Evolutionary conservation across 202 grass and related monocot species (phyloP), one percentile per base, ranked within the genome.

Genomic region (Dendrocalamus latiflorus): DNA sequence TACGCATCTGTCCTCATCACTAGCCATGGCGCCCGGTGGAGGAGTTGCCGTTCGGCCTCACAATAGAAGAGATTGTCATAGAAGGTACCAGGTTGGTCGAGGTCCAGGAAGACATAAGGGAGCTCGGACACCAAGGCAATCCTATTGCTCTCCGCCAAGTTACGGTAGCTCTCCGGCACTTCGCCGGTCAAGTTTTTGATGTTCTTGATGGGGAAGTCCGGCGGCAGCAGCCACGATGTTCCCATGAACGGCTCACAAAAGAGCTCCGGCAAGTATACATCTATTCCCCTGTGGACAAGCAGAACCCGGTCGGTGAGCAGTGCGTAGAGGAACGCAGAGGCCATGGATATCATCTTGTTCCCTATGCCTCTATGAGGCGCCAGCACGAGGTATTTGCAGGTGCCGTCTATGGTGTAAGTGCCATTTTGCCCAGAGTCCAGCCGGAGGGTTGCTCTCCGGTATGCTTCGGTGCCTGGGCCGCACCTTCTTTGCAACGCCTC

Each of bases 241-340:
- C 26, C 73, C 5, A 54, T 83, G 78, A 98, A 98, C 17, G 95
- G 95, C 80, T 98, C 92, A 51, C 95, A 98, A 75, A 98, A 90
- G 33, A 98, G 77, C 77, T 91, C 86, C 0, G 56, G n/a, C 13
- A 83, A 48, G 34, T 36, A 36, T 36, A 36, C 34, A 36, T 36
- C 30, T 83, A 90, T 34, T 1, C 83, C 78, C 60, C 76, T 30
- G 76, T 95, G n/a, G 39, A 93, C 76, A n/a, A 98, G 87, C 26
- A 98, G 72, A 26, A 81, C 90, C 42, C 91, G 70, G 65, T 85
- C 84, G 36, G 89, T 90, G 72, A 98, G 89, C 65, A 95, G 41
- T 39, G 92, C 89, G 68, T 95, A 98, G 55, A 98, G 80, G 78
- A 98, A 95, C 22, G 95, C 77, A 18, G 95, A 94, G 13, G 80